These are phyloP conservation scores for Globisporangium parvum DNA, from an alignment of 352 stramenopile genomes.

Conservation along the genomic window DNA sequence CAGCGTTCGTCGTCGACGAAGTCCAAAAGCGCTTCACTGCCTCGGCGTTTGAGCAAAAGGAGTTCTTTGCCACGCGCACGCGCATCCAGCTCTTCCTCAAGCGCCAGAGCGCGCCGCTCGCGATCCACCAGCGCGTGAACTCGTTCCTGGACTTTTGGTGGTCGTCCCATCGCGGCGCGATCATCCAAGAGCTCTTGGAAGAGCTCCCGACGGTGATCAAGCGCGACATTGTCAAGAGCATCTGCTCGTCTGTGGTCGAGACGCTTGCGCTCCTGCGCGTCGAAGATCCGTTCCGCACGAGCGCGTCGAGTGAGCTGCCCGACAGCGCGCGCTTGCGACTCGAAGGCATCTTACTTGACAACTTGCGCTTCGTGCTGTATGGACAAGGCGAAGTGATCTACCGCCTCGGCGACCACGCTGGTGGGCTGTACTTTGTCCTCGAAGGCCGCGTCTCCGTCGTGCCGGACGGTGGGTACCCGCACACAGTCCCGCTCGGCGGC, in stretches of 20 bases:
- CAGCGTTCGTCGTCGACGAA: conserved; percentile 60
- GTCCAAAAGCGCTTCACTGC: conserved; percentile 62
- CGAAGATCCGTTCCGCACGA: conserved; percentile 13
- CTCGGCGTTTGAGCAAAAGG: conserved; percentile 60
- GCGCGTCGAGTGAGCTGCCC: neutral
- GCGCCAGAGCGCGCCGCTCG: conserved; percentile 40
- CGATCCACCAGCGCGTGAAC: conserved; percentile 53
- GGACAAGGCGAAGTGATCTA: conserved; percentile 62
- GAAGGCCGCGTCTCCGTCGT: conserved; percentile 33
- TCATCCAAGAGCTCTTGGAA: conserved; percentile 49
- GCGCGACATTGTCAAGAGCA: conserved; percentile 48
- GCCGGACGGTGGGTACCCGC: conserved; percentile 19
- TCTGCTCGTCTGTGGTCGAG: conserved; percentile 45
- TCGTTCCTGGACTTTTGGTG: conserved; percentile 70
- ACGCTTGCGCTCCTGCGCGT: conserved; percentile 25
- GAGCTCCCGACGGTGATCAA: conserved; percentile 51
- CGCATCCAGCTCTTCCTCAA: conserved; percentile 62
- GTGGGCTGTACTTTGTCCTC: conserved; percentile 45
- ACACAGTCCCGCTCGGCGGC: conserved; percentile 30
- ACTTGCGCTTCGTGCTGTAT: conserved; percentile 52
- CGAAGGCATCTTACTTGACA: conserved; percentile 45
- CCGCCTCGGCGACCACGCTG: conserved; percentile 36
- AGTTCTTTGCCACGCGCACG: conserved; percentile 51
- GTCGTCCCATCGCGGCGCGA: conserved; percentile 53
- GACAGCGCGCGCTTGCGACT: conserved; percentile 20